Base-by-base conservation (phyloP, 441 rosid species). In the Biscutella laevigata region DNA sequence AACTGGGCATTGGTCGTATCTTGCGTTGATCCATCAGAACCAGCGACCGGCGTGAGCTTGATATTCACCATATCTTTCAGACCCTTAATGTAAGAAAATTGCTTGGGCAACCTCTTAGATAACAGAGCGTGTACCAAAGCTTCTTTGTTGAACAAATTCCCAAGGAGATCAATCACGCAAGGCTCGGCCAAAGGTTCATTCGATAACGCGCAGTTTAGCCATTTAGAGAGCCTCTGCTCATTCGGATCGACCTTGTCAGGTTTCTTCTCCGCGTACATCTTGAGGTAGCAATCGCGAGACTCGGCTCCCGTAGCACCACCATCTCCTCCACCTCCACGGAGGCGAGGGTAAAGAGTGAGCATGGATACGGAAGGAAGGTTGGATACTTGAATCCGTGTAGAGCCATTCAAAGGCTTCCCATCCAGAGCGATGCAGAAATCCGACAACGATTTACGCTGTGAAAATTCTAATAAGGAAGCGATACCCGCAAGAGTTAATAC, bases 281-380 rank as follows among this genome's bases (percentile, higher is more conserved):
- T 92, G 49, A 92, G 94, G 53, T 92, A 92, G 56, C 95, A 92
- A 64, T 92, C 94, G 1, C 94, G 94, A n/a, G 96, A 88, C 71
- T 83, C 94, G 0, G 95, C 96, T 4, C 95, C 96, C 0, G 98
- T 92, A 3, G 95, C 91, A 7, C 98, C 98, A 5, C 98, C 96
- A 71, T 85, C 95, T 7, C 98, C 98, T 1, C 98, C 95, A 16
- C 98, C 96, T 6, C 84, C 98, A 5, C 27, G 68, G 61, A 86
- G 70, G 22, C 87, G 86, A 29, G 77, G 67, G 36, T 43, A 71
- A 19, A 92, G 57, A 22, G 71, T 21, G 28, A 88, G 79, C 19
- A 83, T 79, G 8, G 94, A 85, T 0, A 85, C 67, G 17, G 77
- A 64, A 45, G 88, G 29, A 9, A 85, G 64, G 4, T 53, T 62